phyloP scores from a whole-genome alignment of 805 yeast species.

The Starmerella scarabaei region DNA sequence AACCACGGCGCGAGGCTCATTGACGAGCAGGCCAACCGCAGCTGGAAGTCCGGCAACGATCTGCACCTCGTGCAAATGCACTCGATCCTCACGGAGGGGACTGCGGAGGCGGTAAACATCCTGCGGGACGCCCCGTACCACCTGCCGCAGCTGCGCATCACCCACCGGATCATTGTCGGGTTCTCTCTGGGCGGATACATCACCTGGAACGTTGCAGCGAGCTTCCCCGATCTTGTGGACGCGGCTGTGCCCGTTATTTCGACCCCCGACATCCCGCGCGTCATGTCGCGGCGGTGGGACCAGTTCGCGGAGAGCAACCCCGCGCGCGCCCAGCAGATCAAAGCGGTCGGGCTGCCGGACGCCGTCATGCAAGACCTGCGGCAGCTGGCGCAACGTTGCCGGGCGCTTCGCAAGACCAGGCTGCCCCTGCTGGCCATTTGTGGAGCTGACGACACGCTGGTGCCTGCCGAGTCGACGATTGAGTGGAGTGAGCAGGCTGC shows the following conservation, averaged over 20 bases:
- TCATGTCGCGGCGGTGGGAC: constrained; percentile 33
- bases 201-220: constrained; percentile 34
- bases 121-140: constrained; percentile 34
- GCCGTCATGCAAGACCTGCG: constrained; percentile 1
- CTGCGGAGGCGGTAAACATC: constrained; percentile 34
- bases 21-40: constrained; percentile 28
- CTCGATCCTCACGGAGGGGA: constrained; percentile 36
- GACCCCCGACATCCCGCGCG: constrained; percentile 34
- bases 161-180: constrained; percentile 33
- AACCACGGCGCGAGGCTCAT: constrained; percentile 43
- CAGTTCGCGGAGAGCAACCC: constrained; percentile 9
- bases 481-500: constrained; percentile 23
- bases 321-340: constrained; percentile 9
- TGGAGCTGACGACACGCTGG: constrained; percentile 29
- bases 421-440: constrained; percentile 24
- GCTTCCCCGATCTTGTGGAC: constrained; percentile 28
- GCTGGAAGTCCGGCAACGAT: constrained; percentile 38
- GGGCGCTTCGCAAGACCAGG: constrained; percentile 4
- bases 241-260: constrained; percentile 41
- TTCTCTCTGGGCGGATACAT: constrained; percentile 47
- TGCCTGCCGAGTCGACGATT: constrained; percentile 27
- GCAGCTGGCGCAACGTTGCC: not conserved
- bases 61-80: constrained; percentile 42
- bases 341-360: constrained; percentile 11
- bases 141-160: constrained; percentile 25